Percentiles rank a stretch among this genome's conserved stretches.
Conservation (phyloP, 1,284 basidiomycete species). For the Polyporus tsugae region DNA sequence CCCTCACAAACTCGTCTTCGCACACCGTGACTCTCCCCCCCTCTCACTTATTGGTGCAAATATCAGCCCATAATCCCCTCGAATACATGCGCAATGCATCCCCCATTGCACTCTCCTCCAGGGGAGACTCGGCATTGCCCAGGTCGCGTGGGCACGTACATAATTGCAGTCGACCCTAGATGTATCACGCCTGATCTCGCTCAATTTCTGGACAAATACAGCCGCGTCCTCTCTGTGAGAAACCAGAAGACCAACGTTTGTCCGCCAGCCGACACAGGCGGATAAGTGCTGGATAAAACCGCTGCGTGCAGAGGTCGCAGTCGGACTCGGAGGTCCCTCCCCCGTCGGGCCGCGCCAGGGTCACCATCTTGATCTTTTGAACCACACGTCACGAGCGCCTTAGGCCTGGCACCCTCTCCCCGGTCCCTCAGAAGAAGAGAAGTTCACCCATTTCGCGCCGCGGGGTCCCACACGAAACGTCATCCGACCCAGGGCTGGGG, state of each 20-base stretch:
- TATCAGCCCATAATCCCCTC: neutral
- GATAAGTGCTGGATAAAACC: neutral
- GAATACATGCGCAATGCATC: neutral
- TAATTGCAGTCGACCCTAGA: slow-evolving; percentile 33
- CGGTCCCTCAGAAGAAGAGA: slow-evolving; percentile 3
- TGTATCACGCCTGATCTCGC: slow-evolving; percentile 30
- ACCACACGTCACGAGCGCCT: slow-evolving; percentile 8
- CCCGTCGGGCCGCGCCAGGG: neutral
- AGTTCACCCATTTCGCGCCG: neutral
- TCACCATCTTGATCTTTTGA: slow-evolving; percentile 3
- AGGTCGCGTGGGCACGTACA: slow-evolving; percentile 34
- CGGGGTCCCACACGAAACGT: slow-evolving; percentile 20
- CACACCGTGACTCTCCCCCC: slow-evolving; percentile 9
- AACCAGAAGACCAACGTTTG: neutral
- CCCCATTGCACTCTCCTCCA: neutral
- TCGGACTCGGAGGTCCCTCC: neutral
- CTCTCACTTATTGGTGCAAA: slow-evolving; percentile 9
- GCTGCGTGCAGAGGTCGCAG: neutral
- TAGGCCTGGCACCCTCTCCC: neutral
- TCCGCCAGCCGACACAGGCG: neutral
- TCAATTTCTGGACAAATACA: slow-evolving; percentile 20
- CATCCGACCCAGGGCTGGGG: slow-evolving; percentile 9
- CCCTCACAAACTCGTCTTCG: slow-evolving; percentile 24
- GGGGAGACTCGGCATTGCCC: slow-evolving; percentile 24
- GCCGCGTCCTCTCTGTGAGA: slow-evolving; percentile 19